These are phyloP conservation scores for Aschersonia sp. DNA, from an alignment of 2,329 filamentous ascomycete species.

Conservation along the genomic window DNA sequence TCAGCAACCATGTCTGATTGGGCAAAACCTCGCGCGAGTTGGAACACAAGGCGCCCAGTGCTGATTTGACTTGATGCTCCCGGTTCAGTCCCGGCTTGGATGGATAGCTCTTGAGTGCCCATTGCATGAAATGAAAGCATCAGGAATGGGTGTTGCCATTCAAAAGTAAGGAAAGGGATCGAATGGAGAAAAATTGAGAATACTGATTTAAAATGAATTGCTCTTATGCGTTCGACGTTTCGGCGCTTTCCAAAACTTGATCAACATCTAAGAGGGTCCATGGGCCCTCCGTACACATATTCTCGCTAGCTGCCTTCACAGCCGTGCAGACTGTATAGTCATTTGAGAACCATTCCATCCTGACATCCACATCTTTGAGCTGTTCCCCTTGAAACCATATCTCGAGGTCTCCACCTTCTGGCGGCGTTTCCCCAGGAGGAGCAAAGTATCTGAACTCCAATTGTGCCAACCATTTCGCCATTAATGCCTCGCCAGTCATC, in stretches of 20 bases:
- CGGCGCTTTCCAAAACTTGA: slow-evolving; percentile 28
- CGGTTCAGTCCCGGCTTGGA: too few relatives aligned
- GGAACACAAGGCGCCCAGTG: not conserved
- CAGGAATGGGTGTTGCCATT: too few relatives aligned
- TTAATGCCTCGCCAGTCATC: slow-evolving; percentile 64
- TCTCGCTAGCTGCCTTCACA: slow-evolving; percentile 24
- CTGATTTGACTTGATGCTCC: too few relatives aligned
- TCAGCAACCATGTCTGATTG: slow-evolving; percentile 31
- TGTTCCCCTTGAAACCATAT: slow-evolving; percentile 15
- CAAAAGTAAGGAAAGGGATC: too few relatives aligned
- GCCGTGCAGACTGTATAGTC: slow-evolving; percentile 42
- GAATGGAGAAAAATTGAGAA: not conserved
- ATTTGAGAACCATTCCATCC: slow-evolving; percentile 25
- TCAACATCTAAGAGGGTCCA: slow-evolving; percentile 22
- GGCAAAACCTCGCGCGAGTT: not conserved
- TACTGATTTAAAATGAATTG: not conserved
- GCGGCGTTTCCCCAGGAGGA: slow-evolving; percentile 28
- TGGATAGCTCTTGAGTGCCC: too few relatives aligned
- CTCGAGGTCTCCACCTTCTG: slow-evolving; percentile 9
- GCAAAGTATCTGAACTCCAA: slow-evolving; percentile 54
- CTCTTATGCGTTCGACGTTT: slow-evolving; percentile 10
- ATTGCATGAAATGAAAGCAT: too few relatives aligned
- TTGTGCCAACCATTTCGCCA: slow-evolving; percentile 57
- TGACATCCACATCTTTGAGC: slow-evolving; percentile 19
- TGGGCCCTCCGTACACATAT: slow-evolving; percentile 13